Percentiles rank a stretch among this genome's conserved stretches.
phyloP scores from a whole-genome alignment of 75 land plant species.

The Larix kaempferi region DNA sequence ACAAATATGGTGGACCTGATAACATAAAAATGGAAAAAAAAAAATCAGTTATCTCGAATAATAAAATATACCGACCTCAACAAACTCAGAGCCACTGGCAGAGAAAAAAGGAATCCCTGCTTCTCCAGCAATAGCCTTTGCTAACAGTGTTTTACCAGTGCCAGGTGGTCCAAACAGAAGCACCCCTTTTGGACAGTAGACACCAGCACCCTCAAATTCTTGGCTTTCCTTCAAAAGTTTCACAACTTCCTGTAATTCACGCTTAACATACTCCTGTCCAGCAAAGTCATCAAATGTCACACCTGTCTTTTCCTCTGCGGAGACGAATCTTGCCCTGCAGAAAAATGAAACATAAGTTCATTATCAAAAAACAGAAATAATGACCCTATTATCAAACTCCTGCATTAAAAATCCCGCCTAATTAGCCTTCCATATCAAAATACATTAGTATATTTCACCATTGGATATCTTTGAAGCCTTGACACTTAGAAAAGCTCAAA shows the following conservation, averaged over 20 bases:
- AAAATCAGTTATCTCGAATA: neutral
- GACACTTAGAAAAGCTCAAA: no score
- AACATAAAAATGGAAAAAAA: neutral
- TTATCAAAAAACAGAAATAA: no score
- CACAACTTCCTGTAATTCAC: constrained; percentile 95
- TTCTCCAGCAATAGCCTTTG: constrained; percentile 99
- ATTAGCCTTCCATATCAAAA: no score
- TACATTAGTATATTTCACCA: no score
- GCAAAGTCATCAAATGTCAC: constrained; percentile 99
- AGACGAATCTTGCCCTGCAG: constrained; percentile 86
- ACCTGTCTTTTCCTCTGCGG: constrained; percentile 96
- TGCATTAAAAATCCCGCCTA: no score
- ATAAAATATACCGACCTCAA: constrained; percentile 58
- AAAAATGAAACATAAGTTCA: neutral
- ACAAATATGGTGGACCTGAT: neutral
- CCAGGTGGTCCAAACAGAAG: constrained; percentile 99
- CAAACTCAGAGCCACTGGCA: constrained; percentile 96
- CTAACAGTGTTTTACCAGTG: constrained; percentile 94
- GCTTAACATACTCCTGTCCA: constrained; percentile 96
- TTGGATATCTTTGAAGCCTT: no score
- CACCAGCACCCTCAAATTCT: constrained; percentile 72
- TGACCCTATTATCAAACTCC: no score
- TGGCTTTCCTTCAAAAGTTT: constrained; percentile 79
- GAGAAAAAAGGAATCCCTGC: constrained; percentile 98
- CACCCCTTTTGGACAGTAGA: constrained; percentile 95